A percentile compares a stretch with the other conserved stretches of the same genome.
These are phyloP conservation scores for Dacryopinax spathularia DNA, from an alignment of 768 basidiomycete genomes.

Conservation along the genomic window DNA sequence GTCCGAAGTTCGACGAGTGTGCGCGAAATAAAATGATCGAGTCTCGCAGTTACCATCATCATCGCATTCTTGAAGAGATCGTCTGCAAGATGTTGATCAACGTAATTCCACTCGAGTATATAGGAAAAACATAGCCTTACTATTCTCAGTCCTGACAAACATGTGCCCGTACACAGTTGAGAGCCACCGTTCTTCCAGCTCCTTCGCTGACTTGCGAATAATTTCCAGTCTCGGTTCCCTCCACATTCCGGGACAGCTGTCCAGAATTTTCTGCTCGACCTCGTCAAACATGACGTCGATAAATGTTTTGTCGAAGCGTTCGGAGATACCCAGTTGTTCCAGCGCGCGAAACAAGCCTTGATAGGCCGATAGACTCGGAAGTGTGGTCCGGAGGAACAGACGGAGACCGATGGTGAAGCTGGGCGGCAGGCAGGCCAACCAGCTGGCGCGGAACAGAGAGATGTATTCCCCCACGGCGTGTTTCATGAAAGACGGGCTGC, in stretches of 20 bases:
- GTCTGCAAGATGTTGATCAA: constrained; percentile 33
- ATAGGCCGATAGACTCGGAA: constrained; percentile 18
- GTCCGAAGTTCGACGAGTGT: constrained; percentile 73
- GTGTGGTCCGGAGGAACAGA: constrained; percentile 8
- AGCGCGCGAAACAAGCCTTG: constrained; percentile 42
- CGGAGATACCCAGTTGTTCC: constrained; percentile 57
- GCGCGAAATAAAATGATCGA: constrained; percentile 89
- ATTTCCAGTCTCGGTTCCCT: constrained; percentile 44
- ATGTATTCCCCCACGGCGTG: not conserved
- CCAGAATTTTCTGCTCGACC: constrained; percentile 60
- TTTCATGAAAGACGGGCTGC: not conserved
- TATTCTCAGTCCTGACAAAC: constrained; percentile 34
- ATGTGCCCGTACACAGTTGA: constrained; percentile 56
- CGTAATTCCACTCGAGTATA: constrained; percentile 22
- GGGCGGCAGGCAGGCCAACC: constrained; percentile 8
- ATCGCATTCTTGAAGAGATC: constrained; percentile 54
- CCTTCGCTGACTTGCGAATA: constrained; percentile 62
- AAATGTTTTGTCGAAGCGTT: constrained; percentile 71
- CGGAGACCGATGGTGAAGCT: constrained; percentile 7
- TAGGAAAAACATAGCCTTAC: constrained; percentile 20
- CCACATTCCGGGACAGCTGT: constrained; percentile 58
- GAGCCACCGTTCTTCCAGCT: constrained; percentile 76
- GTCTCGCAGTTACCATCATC: constrained; percentile 50
- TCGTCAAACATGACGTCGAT: constrained; percentile 73
- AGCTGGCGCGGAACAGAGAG: constrained; percentile 2